Conservation (phyloP, 2,329 filamentous ascomycete species). For the Cercospora beticola region DNA sequence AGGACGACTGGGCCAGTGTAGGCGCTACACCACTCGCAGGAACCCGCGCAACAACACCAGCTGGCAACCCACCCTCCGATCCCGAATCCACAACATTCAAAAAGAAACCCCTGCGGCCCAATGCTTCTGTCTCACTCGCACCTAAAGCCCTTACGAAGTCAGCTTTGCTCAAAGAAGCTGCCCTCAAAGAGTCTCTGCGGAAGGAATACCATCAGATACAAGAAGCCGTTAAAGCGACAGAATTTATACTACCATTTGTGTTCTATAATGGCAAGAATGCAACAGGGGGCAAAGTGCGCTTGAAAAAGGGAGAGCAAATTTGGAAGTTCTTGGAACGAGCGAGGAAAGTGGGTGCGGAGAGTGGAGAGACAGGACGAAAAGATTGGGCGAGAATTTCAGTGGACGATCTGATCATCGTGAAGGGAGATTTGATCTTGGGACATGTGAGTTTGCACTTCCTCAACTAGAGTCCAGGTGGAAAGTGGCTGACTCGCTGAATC, state of each 20-base stretch:
- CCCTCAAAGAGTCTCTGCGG: slow-evolving; percentile 70
- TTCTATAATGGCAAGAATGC: slow-evolving; percentile 95
- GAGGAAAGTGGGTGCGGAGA: slow-evolving; percentile 81
- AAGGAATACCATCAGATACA: slow-evolving; percentile 81
- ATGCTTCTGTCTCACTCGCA: slow-evolving; percentile 59
- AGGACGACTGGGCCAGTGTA: slow-evolving; percentile 8
- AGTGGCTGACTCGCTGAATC: slow-evolving; percentile 1
- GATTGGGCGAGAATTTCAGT: slow-evolving; percentile 94
- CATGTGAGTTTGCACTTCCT: slow-evolving; percentile 64
- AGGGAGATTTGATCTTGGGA: slow-evolving; percentile 86
- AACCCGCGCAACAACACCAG: slow-evolving; percentile 2
- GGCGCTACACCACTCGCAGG: neutral
- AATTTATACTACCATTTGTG: slow-evolving; percentile 89
- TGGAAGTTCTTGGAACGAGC: slow-evolving; percentile 94
- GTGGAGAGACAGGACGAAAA: slow-evolving; percentile 63
- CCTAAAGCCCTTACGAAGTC: slow-evolving; percentile 77
- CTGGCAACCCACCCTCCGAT: slow-evolving; percentile 9
- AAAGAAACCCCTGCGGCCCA: slow-evolving; percentile 58
- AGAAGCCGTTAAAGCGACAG: slow-evolving; percentile 81
- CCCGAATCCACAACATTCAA: slow-evolving; percentile 23
- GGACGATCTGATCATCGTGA: slow-evolving; percentile 90
- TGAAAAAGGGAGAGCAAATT: slow-evolving; percentile 89
- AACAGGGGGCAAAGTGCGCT: slow-evolving; percentile 75
- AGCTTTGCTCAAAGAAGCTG: slow-evolving; percentile 74
- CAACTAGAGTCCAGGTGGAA: neutral